Conservation (phyloP, 495 filamentous ascomycete species). For the Pseudoneurospora amorphoporcata region DNA sequence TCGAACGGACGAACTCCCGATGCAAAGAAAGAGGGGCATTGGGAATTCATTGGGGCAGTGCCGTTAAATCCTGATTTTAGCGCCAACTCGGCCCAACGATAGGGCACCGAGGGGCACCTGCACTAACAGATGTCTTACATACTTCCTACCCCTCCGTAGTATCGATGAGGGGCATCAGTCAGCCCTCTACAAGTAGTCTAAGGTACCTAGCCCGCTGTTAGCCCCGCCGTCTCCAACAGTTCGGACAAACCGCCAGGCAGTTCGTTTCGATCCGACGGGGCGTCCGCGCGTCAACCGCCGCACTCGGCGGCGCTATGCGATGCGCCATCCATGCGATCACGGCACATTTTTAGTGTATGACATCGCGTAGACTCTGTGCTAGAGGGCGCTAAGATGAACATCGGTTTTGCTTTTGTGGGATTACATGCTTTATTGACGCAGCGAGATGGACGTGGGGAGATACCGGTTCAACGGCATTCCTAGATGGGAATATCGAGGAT, state of each 20-base stretch:
- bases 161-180: not conserved
- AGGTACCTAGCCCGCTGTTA: not conserved
- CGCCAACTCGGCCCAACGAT: not conserved
- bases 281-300: not conserved
- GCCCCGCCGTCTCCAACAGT: not conserved
- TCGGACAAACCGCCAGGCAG: not conserved
- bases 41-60: not conserved
- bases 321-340: not conserved
- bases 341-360: not conserved
- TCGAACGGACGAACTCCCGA: not conserved
- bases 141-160: not conserved
- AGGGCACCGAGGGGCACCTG: not conserved
- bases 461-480: not conserved
- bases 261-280: not conserved
- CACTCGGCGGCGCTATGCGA: not conserved
- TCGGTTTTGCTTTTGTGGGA: not conserved
- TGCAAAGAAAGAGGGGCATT: not conserved
- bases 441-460: not conserved
- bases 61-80: not conserved
- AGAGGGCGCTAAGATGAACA: not conserved
- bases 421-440: not conserved
- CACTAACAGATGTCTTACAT: not conserved
- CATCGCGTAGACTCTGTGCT: not conserved
- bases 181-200: no score
- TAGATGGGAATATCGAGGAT: not conserved